Percentiles rank a stretch among this genome's conserved stretches.
Conservation (phyloP, 257 asterid genomes). For the Gentiana dahurica region DNA sequence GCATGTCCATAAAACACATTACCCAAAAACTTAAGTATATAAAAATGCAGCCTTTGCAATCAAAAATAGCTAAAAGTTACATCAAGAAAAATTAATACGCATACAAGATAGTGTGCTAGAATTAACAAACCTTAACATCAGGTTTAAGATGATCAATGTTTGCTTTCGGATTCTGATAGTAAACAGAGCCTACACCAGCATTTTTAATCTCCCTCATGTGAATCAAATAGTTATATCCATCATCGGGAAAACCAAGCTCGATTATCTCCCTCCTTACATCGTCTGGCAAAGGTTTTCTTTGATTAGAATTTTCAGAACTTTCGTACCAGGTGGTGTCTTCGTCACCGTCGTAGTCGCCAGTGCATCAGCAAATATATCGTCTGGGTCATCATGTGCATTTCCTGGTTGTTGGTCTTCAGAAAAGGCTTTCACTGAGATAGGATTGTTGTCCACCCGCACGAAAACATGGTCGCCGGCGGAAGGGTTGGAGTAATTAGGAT, state of each 20-base stretch:
- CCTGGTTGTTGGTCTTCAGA: conserved; percentile 14
- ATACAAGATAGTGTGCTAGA: too few species aligned
- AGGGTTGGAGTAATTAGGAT: conserved; percentile 51
- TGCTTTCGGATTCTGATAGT: conserved; percentile 73
- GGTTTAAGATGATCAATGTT: conserved; percentile 32
- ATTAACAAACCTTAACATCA: conserved; percentile 66
- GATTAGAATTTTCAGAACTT: conserved; percentile 5
- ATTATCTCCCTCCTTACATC: conserved; percentile 66
- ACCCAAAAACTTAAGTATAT: too few species aligned
- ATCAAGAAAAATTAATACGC: too few species aligned
- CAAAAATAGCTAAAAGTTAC: too few species aligned
- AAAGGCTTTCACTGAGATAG: conserved; percentile 27
- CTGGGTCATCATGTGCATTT: conserved; percentile 18
- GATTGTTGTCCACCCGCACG: conserved; percentile 65
- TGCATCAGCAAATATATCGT: conserved; percentile 58
- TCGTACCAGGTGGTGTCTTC: conserved; percentile 10
- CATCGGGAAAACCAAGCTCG: conserved; percentile 93
- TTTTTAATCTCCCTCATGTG: conserved; percentile 85
- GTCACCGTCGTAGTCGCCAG: conserved; percentile 26
- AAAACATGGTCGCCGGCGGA: conserved; percentile 66
- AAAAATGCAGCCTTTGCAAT: too few species aligned
- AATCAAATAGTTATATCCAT: conserved; percentile 74
- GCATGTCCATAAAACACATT: too few species aligned
- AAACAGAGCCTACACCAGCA: conserved; percentile 79
- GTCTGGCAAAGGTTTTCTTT: conserved; percentile 36